Conservation (phyloP, 805 yeast genomes). For the Yamadazyma scolyti region DNA sequence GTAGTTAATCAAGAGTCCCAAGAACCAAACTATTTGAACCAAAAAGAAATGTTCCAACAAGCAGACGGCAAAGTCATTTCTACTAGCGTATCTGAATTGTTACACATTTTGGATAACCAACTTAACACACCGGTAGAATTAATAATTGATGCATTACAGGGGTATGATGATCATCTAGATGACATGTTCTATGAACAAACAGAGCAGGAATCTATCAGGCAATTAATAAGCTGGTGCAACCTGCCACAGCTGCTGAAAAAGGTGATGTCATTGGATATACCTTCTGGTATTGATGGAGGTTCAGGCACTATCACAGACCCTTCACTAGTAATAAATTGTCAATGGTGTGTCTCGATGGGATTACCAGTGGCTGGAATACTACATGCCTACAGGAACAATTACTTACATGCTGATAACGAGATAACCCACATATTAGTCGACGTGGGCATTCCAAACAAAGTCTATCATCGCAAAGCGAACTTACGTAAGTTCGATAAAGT, state of each 20-base stretch:
- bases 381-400: conserved; percentile 57
- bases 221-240: conserved; percentile 68
- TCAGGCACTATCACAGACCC: conserved; percentile 52
- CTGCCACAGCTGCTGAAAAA: conserved; percentile 32
- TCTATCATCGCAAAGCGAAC: conserved; percentile 38
- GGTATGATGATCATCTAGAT: conserved; percentile 65
- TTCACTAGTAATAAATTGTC: conserved; percentile 39
- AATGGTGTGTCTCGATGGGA: conserved; percentile 67
- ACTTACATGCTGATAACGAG: conserved; percentile 38
- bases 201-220: conserved; percentile 37
- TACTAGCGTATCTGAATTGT: conserved; percentile 30
- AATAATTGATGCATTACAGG: conserved; percentile 80
- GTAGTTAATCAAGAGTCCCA: conserved; percentile 31
- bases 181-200: conserved; percentile 45
- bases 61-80: conserved; percentile 63
- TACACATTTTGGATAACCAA: conserved; percentile 37
- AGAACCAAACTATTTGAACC: conserved; percentile 44
- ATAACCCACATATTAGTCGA: conserved; percentile 62
- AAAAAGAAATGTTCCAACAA: conserved; percentile 52
- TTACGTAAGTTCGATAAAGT: conserved; percentile 43
- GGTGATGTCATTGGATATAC: conserved; percentile 69
- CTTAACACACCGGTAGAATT: conserved; percentile 75
- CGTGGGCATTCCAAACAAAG: conserved; percentile 63
- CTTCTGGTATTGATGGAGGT: conserved; percentile 81
- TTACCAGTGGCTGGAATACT: conserved; percentile 64